Evolutionary conservation across 2,329 filamentous ascomycete genomes (phyloP), one percentile per base, ranked within the genome.

Genomic region (Gaeumannomyces sp.): DNA sequence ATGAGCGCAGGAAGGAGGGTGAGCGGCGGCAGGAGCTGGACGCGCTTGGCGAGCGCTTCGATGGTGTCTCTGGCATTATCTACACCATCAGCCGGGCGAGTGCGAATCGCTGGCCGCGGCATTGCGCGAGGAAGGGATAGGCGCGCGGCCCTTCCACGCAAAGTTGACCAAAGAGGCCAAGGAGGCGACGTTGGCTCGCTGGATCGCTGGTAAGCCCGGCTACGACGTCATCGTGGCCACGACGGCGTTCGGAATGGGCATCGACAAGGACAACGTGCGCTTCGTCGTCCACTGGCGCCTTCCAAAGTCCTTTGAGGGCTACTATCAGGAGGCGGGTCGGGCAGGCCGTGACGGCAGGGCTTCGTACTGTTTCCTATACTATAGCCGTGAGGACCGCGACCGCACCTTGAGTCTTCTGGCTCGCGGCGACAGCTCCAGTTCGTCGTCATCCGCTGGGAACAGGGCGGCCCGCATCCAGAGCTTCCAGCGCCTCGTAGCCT

Each of bases 201-300:
- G 91, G 91, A 87, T 93, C 60, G 81, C 83, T 64, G 90, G 92
- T 73, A 84, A 86, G 64, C 81, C 84, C 31, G 90, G 90, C 1
- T 97, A 95, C 77, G 93, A 95, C 74, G 87, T 98, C 61, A 94
- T 98, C 67, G 93, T 97, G 33, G 94, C 94, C 1, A 98, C 94
- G 0, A 98, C 92, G 1, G 94, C 94, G 0, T 98, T 98, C 72
- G 94, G 94, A 2, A 98, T 98, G 94, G 94, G 94, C 31, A 97
- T 98, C 68, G 93, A 98, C 76, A 97, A 97, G 76, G 88, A 95
- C 63, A 90, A 96, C 70, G 94, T 98, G 14, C 90, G 94, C 3
- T 97, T 97, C 71, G 93, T 98, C 1, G 88, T 95, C 1, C 94
- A 98, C 76, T 98, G 94, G 93, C 90, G 92, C 66, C 83, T 97